Conservation (phyloP, 345 rosid species). For the Isatis tinctoria region DNA sequence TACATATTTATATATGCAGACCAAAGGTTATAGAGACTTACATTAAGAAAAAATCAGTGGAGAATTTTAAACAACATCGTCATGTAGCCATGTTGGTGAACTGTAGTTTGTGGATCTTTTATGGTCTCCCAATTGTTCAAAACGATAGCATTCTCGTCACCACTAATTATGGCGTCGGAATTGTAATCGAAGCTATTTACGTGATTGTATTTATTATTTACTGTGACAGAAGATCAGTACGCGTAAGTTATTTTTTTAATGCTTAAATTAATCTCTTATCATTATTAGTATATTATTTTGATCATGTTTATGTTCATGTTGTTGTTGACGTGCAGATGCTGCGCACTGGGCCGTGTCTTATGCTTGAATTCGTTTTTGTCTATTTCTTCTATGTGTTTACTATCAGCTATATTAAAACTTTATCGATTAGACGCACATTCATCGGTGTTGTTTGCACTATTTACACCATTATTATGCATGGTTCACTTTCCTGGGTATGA, state of each 20-base stretch:
- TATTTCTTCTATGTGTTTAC: too few species aligned
- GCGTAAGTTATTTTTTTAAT: too few species aligned
- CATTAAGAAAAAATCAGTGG: constrained; percentile 37
- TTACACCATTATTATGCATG: constrained; percentile 32
- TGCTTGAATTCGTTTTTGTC: neutral
- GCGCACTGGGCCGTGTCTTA: neutral
- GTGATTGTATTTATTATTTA: too few species aligned
- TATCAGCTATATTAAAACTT: neutral
- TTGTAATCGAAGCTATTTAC: constrained; percentile 24
- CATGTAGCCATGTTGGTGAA: constrained; percentile 35
- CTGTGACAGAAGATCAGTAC: too few species aligned
- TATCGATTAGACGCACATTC: neutral
- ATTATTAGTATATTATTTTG: too few species aligned
- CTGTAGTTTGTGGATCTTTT: constrained; percentile 37
- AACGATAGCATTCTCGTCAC: constrained; percentile 37
- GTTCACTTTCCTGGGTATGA: constrained; percentile 31
- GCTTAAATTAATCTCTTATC: too few species aligned
- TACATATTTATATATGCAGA: constrained; percentile 4
- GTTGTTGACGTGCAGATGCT: neutral
- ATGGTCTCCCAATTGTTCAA: constrained; percentile 47
- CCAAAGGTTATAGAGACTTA: constrained; percentile 26
- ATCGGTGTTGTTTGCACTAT: constrained; percentile 42
- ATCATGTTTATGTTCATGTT: neutral
- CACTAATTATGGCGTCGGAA: constrained; percentile 32
- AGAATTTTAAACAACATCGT: constrained; percentile 36